These are phyloP conservation scores for Mortierella claussenii DNA, from an alignment of 192 early-diverging fungal species.

Conservation along the genomic window DNA sequence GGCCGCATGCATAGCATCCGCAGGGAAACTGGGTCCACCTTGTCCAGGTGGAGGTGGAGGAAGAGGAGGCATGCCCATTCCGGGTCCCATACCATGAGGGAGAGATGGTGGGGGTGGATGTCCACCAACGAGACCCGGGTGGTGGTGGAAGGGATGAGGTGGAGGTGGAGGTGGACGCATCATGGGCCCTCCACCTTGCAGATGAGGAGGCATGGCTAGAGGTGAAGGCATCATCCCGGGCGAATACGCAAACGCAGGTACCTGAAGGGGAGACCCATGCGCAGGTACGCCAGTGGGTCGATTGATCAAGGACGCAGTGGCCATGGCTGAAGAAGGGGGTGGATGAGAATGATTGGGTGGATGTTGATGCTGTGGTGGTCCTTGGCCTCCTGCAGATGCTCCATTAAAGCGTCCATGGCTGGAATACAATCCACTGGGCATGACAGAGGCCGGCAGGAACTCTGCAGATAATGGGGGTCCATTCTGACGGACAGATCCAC, in stretches of 20 bases:
- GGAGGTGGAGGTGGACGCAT: constrained; percentile 36
- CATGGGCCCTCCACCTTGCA: constrained; percentile 20
- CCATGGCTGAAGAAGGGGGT: constrained; percentile 13
- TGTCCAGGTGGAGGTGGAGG: constrained; percentile 22
- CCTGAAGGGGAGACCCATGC: constrained; percentile 36
- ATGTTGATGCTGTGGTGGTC: constrained; percentile 6
- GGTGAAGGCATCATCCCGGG: constrained; percentile 51
- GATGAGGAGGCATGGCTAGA: constrained; percentile 17
- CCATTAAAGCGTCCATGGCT: constrained; percentile 10
- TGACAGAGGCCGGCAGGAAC: constrained; percentile 42
- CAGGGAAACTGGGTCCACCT: constrained; percentile 27
- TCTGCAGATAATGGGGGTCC: constrained; percentile 44
- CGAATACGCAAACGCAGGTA: constrained; percentile 35
- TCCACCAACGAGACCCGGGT: too few species aligned
- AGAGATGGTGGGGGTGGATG: constrained; percentile 19
- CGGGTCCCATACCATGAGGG: constrained; percentile 19
- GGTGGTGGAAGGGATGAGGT: constrained; percentile 24
- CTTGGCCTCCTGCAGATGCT: neutral
- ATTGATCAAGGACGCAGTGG: constrained; percentile 14
- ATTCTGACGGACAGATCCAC: constrained; percentile 2
- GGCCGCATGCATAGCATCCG: constrained; percentile 52
- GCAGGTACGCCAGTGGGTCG: constrained; percentile 18
- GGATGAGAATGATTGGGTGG: neutral
- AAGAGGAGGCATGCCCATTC: constrained; percentile 33
- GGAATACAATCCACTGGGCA: constrained; percentile 44